These are phyloP conservation scores for Penicillium paxilli DNA, from an alignment of 495 filamentous ascomycete genomes.

Conservation along the genomic window DNA sequence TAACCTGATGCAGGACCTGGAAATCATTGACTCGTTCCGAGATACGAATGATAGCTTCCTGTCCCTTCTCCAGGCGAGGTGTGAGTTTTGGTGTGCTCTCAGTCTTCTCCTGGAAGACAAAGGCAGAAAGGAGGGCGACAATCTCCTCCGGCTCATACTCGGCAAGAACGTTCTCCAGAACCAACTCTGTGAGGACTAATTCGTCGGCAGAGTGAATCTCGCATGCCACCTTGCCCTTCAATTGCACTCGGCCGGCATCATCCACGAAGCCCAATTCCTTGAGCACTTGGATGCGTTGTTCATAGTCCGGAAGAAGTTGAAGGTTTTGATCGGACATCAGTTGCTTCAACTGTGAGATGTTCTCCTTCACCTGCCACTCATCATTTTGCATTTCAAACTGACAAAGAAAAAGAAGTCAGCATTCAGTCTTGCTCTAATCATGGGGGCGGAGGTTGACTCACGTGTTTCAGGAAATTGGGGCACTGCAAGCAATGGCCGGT, in stretches of 20 bases:
- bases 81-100: conserved; percentile 82
- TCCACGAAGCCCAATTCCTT: conserved; percentile 91
- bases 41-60: conserved; percentile 81
- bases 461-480: conserved; percentile 79
- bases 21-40: conserved; percentile 87
- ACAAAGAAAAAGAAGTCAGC: neutral
- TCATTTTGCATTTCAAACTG: conserved; percentile 91
- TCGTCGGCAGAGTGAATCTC: conserved; percentile 98
- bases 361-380: conserved; percentile 90
- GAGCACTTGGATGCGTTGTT: conserved; percentile 88
- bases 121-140: conserved; percentile 87
- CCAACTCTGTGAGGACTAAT: conserved; percentile 92
- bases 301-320: conserved; percentile 95
- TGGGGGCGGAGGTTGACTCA: conserved; percentile 47
- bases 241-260: conserved; percentile 74
- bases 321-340: conserved; percentile 95
- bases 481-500: conserved; percentile 63
- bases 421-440: neutral
- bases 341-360: conserved; percentile 79
- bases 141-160: conserved; percentile 97
- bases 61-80: conserved; percentile 77
- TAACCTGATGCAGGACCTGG: conserved; percentile 86
- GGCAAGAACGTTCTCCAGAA: conserved; percentile 93
- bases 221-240: conserved; percentile 98
- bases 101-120: conserved; percentile 99